phyloP scores from a whole-genome alignment of 805 yeast species.

The Torulaspora indica region DNA sequence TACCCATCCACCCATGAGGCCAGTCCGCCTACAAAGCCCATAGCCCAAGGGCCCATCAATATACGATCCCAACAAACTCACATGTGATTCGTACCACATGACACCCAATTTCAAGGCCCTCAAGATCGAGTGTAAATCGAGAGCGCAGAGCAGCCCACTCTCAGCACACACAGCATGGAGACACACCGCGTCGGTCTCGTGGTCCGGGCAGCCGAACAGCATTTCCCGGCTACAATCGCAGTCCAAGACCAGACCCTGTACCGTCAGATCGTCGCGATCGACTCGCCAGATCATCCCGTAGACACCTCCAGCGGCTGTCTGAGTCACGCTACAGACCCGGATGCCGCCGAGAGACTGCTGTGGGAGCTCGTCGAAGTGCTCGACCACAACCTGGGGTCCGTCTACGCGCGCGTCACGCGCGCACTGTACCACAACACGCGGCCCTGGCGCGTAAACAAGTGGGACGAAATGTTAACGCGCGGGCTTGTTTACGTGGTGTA shows the following conservation, averaged over 20 bases:
- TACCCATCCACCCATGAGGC: too few relatives aligned
- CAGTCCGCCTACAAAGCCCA: too few relatives aligned
- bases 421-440: constrained; percentile 21
- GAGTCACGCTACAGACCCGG: neutral
- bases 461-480: constrained; percentile 28
- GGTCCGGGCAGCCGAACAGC: neutral
- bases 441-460: constrained; percentile 28
- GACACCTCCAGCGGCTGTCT: neutral
- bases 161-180: too few relatives aligned
- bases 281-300: neutral
- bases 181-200: too few relatives aligned
- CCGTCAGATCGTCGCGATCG: neutral
- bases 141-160: too few relatives aligned
- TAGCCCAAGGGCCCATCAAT: neutral
- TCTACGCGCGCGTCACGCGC: constrained; percentile 17
- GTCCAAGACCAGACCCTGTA: neutral
- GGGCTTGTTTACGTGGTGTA: constrained; percentile 30
- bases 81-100: neutral
- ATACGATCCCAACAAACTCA: neutral
- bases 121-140: neutral
- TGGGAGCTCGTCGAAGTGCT: constrained; percentile 5
- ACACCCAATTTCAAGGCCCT: neutral
- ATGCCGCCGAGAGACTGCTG: neutral
- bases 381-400: constrained; percentile 21
- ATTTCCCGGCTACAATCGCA: neutral